Evolutionary conservation across 768 basidiomycete species (phyloP).

Genomic region (Agrocybe praecox): DNA sequence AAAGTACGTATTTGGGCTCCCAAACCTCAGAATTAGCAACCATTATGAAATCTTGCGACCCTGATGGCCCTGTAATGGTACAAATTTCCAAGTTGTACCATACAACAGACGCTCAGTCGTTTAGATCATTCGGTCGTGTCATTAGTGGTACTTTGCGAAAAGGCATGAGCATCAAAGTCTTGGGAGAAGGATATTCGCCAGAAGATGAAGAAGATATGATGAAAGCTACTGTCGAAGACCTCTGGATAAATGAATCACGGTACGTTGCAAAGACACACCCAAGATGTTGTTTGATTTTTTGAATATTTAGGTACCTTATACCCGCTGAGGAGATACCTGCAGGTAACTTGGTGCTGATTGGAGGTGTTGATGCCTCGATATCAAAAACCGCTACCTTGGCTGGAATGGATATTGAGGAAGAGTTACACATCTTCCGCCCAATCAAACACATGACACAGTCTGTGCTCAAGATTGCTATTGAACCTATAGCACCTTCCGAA

Average conservation of each 20-base stretch:
- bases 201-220: constrained; percentile 99
- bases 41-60: constrained; percentile 81
- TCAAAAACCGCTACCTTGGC: constrained; percentile 93
- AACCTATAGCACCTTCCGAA: constrained; percentile 97
- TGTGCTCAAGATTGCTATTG: constrained; percentile 96
- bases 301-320: constrained; percentile 76
- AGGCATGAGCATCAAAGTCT: constrained; percentile 88
- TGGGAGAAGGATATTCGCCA: constrained; percentile 97
- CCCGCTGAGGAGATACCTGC: constrained; percentile 87
- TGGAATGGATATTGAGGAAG: constrained; percentile 72
- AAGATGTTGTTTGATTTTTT: constrained; percentile 3
- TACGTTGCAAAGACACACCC: constrained; percentile 32
- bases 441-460: constrained; percentile 97
- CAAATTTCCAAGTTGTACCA: constrained; percentile 95
- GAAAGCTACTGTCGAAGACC: constrained; percentile 76
- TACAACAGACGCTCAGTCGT: constrained; percentile 94
- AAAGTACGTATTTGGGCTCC: constrained; percentile 87
- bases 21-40: constrained; percentile 77
- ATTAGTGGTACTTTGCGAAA: constrained; percentile 88
- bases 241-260: constrained; percentile 93
- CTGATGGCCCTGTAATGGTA: constrained; percentile 88
- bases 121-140: constrained; percentile 94
- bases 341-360: constrained; percentile 91
- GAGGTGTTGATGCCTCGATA: constrained; percentile 93
- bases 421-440: constrained; percentile 93